Evolutionary conservation across 2,329 filamentous ascomycete species (phyloP).

Genomic region (Bisporella sp.): DNA sequence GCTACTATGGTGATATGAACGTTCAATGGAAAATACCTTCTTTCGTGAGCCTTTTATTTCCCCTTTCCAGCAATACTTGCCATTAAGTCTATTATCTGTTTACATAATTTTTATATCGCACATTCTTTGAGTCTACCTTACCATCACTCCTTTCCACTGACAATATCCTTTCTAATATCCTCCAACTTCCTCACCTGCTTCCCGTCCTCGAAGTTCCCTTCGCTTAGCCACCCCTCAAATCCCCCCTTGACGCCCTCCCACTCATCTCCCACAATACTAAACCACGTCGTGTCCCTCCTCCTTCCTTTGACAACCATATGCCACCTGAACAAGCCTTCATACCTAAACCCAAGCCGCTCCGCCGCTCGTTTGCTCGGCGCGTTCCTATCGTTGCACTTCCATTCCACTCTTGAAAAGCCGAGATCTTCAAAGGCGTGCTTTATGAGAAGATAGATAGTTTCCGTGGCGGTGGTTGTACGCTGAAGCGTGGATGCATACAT

Average conservation of each 20-base stretch:
- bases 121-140: no score
- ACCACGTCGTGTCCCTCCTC: slow-evolving; percentile 54
- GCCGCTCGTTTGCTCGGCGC: slow-evolving; percentile 46
- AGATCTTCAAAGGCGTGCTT: slow-evolving; percentile 45
- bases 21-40: no score
- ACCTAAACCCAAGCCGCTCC: slow-evolving; percentile 47
- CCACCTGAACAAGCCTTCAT: slow-evolving; percentile 53
- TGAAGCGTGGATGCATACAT: slow-evolving; percentile 43
- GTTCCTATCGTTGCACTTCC: slow-evolving; percentile 57
- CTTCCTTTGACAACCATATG: slow-evolving; percentile 53
- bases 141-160: no score
- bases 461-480: slow-evolving; percentile 48
- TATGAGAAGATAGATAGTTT: slow-evolving; percentile 50
- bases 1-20: no score
- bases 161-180: background rate
- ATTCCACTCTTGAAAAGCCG: slow-evolving; percentile 51
- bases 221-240: slow-evolving; percentile 47
- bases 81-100: no score
- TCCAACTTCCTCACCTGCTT: background rate
- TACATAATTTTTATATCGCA: no score
- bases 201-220: slow-evolving; percentile 32
- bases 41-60: no score
- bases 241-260: slow-evolving; percentile 40
- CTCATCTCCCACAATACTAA: slow-evolving; percentile 49
- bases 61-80: no score